Evolutionary conservation across 2,329 filamentous ascomycete genomes (phyloP), one percentile per base, ranked within the genome.

Genomic region (Mollisiaceae sp.): DNA sequence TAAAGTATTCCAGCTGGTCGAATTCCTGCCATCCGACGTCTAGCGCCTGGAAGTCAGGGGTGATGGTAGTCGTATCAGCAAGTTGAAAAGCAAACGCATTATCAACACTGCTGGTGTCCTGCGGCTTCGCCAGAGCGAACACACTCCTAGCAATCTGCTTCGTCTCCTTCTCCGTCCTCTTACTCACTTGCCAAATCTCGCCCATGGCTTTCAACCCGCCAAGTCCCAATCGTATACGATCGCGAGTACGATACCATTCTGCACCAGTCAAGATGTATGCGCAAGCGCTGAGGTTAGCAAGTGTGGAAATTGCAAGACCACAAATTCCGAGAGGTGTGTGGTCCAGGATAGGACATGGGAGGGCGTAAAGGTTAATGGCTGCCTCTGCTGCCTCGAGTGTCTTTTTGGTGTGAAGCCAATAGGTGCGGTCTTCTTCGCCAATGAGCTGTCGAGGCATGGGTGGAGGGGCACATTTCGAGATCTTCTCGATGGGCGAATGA

Each of bases 201-300:
- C 81, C 82, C 22, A 89, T 77, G 0, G 81, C 78, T 66, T 86
- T 86, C 64, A 89, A 79, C 0, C 83, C 83, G 12, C 87, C 86
- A 6, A 88, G 83, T 45, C 86, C 86, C 11, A 89, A 78, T 2
- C 83, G 80, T 22, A 89, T 85, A 41, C 79, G 82, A 73, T 85
- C 86, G 74, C 81, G 83, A 68, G 75, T 79, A 65, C 77, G 79
- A n/a, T 64, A 66, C 74, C 78, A 79, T 65, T 78, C 78, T 64
- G 72, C 81, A 71, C 67, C 67, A 24, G 78, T 77, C 66, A 81
- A 77, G 24, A 79, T 74, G 77, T 63, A 82, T 73, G 85, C 86
- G 77, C 86, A 89, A 32, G 86, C 86, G 0, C 86, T 85, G 18
- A 88, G 76, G 67, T 87, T 84, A 8, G 87, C 84, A 45, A 87